Base-by-base conservation (phyloP, 768 basidiomycete genomes). In the Tricholoma saponaceum region DNA sequence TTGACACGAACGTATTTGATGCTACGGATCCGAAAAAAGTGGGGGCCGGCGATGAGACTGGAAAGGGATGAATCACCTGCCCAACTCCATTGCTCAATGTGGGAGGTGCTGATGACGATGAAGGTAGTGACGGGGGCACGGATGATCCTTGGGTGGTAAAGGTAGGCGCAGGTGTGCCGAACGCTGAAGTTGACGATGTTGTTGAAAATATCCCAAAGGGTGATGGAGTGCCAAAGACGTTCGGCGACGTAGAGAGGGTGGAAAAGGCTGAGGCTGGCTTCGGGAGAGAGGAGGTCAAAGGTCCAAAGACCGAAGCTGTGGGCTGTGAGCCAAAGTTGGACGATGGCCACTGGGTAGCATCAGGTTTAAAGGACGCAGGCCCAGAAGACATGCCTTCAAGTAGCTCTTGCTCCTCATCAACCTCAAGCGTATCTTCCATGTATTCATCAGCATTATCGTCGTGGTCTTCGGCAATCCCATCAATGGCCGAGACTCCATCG, bases 401-500 rank as follows among this genome's bases (percentile, higher is more conserved):
- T 18, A 55, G 56, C 20, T 59, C 61, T 13, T 67, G 64, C 16
- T 56, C 58, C 23, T 67, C 69, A 20, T 65, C 64, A 47, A 65
- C 70, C 20, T 63, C 64, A 35, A 41, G 14, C 60, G 62, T 54
- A 8, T 54, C 66, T 26, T 55, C 64, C 51, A 64, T 67, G 23
- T 56, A 59, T 44, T 58, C 63, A 20, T 59, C 66, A 28, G 65
- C 70, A 9, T 62, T 66, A 26, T 69, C 67, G 18, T 71, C 67
- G 2, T 61, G 49, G 18, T 66, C 62, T 6, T 71, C 58, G 2
- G 30, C 64, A 5, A 60, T 61, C 6, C 55, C 59, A 30, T 60
- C 62, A 23, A 62, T 54, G 6, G 64, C 56, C 41, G 77, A 72
- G 44, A 77, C 65, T 0, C 89, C 90, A 61, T 92, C 89, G 52